Evolutionary conservation across 139 green algal species (phyloP).

Genomic region (Chlamydomonas applanata): DNA sequence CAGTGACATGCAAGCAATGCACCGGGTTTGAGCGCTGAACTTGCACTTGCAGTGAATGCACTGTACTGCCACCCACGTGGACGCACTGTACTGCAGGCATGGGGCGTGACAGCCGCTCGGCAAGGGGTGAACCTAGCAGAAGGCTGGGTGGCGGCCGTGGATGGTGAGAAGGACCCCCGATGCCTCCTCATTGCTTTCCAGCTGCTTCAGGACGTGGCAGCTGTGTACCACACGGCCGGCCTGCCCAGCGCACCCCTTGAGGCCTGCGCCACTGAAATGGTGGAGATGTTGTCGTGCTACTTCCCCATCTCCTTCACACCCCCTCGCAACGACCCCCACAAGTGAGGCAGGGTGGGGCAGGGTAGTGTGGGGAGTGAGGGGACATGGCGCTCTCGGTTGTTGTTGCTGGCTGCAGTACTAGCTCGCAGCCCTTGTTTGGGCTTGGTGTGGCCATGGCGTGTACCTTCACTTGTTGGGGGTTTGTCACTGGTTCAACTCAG

Average conservation of each 20-base stretch:
- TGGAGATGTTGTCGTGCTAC: conserved; percentile 85
- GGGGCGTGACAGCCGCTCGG: background rate
- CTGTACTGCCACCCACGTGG: too few relatives aligned
- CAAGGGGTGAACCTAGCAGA: conserved; percentile 32
- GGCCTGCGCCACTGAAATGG: conserved; percentile 64
- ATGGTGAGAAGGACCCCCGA: conserved; percentile 90
- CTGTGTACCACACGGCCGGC: conserved; percentile 24
- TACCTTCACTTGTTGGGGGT: too few relatives aligned
- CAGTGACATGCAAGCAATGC: too few relatives aligned
- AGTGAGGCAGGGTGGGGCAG: background rate
- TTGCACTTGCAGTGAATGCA: too few relatives aligned
- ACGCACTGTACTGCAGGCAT: conserved; percentile 10
- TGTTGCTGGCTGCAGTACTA: too few relatives aligned
- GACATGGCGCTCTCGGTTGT: too few relatives aligned
- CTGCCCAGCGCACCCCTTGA: conserved; percentile 12
- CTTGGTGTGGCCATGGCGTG: too few relatives aligned
- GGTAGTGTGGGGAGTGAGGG: too few relatives aligned
- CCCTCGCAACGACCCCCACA: conserved; percentile 44
- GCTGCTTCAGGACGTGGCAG: conserved; percentile 34
- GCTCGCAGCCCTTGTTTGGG: too few relatives aligned
- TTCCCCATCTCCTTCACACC: conserved; percentile 90
- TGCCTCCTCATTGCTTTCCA: conserved; percentile 79
- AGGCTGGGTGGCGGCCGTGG: conserved; percentile 40
- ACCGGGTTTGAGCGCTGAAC: too few relatives aligned
- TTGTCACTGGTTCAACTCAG: too few relatives aligned